These are phyloP conservation scores for Cordyceps tenuipes DNA, from an alignment of 2,329 filamentous ascomycete genomes.

Conservation along the genomic window DNA sequence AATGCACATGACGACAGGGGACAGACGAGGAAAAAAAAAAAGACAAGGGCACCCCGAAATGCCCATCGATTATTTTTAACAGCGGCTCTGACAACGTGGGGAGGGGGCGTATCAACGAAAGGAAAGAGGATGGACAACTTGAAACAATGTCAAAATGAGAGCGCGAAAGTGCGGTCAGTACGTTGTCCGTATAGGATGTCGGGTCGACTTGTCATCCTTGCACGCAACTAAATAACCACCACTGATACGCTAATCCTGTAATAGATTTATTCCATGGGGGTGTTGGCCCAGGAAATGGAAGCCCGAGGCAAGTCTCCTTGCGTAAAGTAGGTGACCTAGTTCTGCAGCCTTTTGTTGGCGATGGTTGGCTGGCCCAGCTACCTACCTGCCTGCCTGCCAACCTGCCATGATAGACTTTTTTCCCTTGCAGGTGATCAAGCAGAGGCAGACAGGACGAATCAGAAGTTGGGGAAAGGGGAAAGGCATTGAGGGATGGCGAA, in stretches of 20 bases:
- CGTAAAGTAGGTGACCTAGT: too few relatives aligned
- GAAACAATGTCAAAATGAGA: background rate
- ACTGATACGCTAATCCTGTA: too few relatives aligned
- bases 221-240: too few relatives aligned
- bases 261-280: too few relatives aligned
- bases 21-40: background rate
- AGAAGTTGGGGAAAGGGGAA: background rate
- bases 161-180: slow-evolving; percentile 5
- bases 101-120: background rate
- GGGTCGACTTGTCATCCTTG: too few relatives aligned
- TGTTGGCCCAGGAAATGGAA: too few relatives aligned
- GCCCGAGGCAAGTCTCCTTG: too few relatives aligned
- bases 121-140: background rate
- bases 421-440: background rate
- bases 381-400: too few relatives aligned
- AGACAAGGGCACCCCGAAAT: background rate
- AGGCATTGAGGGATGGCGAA: background rate
- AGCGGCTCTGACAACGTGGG: background rate
- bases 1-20: background rate
- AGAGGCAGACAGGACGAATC: background rate
- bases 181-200: too few relatives aligned
- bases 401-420: too few relatives aligned
- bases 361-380: too few relatives aligned
- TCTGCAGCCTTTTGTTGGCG: too few relatives aligned
- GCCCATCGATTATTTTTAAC: slow-evolving; percentile 4